Evolutionary conservation across 352 stramenopile genomes (phyloP).

Genomic region (Blastocystis sp.): DNA sequence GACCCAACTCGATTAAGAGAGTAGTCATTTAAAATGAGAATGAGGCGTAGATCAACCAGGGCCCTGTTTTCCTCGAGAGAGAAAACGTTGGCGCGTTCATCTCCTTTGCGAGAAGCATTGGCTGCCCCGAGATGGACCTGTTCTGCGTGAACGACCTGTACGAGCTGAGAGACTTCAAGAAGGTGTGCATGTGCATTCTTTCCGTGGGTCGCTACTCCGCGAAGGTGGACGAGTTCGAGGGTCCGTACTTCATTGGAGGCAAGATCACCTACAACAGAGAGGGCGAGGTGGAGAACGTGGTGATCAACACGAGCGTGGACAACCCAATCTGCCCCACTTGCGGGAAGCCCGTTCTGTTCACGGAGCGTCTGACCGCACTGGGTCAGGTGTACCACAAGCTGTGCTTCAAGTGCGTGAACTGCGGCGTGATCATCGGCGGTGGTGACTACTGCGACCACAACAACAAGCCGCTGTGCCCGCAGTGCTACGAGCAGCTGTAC

Average conservation of each 20-base stretch:
- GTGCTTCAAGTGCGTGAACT: slow-evolving; percentile 14
- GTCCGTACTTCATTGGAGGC: slow-evolving; percentile 62
- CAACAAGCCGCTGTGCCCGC: slow-evolving; percentile 58
- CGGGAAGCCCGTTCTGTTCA: slow-evolving; percentile 56
- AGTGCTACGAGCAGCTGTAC: slow-evolving; percentile 67
- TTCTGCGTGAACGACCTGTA: slow-evolving; percentile 69
- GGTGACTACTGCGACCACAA: slow-evolving; percentile 67
- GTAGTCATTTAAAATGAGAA: background rate
- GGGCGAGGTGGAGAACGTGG: slow-evolving; percentile 13
- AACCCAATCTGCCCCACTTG: slow-evolving; percentile 51
- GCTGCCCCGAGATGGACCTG: slow-evolving; percentile 57
- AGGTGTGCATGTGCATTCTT: slow-evolving; percentile 63
- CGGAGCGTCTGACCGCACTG: slow-evolving; percentile 51
- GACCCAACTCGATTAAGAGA: slow-evolving; percentile 39
- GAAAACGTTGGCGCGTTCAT: slow-evolving; percentile 64
- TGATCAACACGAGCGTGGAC: slow-evolving; percentile 8
- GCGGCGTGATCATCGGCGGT: slow-evolving; percentile 44
- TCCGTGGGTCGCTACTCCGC: slow-evolving; percentile 48
- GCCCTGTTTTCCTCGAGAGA: slow-evolving; percentile 41
- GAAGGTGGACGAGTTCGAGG: slow-evolving; percentile 17
- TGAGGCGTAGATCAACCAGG: slow-evolving; percentile 51
- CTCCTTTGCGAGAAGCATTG: slow-evolving; percentile 38
- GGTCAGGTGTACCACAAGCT: slow-evolving; percentile 56
- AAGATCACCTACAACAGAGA: slow-evolving; percentile 47
- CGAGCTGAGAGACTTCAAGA: slow-evolving; percentile 69